These are phyloP conservation scores for Thielaviopsis euricoi DNA, from an alignment of 2,329 filamentous ascomycete species.

Conservation along the genomic window DNA sequence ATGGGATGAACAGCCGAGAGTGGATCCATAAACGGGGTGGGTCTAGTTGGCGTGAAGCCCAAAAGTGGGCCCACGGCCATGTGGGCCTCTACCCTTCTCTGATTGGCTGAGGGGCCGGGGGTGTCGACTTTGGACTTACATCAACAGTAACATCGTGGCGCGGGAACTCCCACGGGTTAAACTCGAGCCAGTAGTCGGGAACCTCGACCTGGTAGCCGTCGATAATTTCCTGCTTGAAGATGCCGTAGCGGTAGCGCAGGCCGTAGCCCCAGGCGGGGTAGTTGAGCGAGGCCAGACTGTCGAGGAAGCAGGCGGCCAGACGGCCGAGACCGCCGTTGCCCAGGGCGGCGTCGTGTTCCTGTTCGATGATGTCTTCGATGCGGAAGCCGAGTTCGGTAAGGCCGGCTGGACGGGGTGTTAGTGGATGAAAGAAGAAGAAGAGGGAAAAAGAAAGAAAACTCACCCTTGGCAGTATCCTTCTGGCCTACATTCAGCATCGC, in stretches of 20 bases:
- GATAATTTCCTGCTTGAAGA: conserved; percentile 99
- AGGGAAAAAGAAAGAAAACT: conserved; percentile 15
- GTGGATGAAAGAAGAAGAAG: background rate
- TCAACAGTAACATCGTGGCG: conserved; percentile 90
- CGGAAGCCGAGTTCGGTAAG: conserved; percentile 83
- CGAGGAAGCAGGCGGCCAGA: conserved; percentile 89
- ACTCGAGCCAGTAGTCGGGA: conserved; percentile 97
- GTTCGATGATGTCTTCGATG: conserved; percentile 84
- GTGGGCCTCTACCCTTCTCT: too few relatives aligned
- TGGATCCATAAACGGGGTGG: too few relatives aligned
- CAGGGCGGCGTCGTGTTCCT: conserved; percentile 91
- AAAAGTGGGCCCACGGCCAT: too few relatives aligned
- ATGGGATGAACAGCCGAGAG: too few relatives aligned
- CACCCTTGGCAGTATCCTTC: conserved; percentile 71
- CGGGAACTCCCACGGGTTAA: conserved; percentile 98
- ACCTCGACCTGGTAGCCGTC: conserved; percentile 97
- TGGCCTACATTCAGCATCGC: conserved; percentile 91
- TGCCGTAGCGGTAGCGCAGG: conserved; percentile 85
- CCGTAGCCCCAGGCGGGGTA: conserved; percentile 97
- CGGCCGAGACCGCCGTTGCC: conserved; percentile 92
- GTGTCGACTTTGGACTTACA: conserved; percentile 27
- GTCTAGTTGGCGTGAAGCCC: too few relatives aligned
- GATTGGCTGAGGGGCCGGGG: too few relatives aligned
- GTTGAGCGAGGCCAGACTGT: conserved; percentile 87
- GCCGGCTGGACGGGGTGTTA: conserved; percentile 44